Base-by-base conservation (phyloP, 2,329 filamentous ascomycete genomes). In the Hymenoscyphus repandus region DNA sequence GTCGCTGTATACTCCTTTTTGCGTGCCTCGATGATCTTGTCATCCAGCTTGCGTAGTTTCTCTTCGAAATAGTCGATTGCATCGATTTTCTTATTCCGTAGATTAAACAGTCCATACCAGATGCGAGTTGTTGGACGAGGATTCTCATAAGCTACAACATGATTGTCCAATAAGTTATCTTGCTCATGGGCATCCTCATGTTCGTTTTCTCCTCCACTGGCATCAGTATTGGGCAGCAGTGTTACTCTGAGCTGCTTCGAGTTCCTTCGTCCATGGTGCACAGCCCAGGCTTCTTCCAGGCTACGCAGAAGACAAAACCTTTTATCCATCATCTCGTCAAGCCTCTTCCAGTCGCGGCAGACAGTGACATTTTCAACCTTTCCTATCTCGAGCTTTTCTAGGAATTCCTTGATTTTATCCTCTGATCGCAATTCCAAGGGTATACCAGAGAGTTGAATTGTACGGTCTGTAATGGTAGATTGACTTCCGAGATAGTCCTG, bases 41-140 rank as follows among this genome's bases (percentile, higher is more conserved):
- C 86, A 58, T 99, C 92, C 2, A 95, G 69, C 13, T 78, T 77
- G 22, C 86, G 83, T 33, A 99, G 77, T 65, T 87, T 86, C 67
- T 96, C 89, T 62, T 95, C 87, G 63, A 91, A 96, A 66, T 96
- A 93, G 66, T 97, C 88, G 60, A 99, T 93, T 1, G 91, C 91
- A 67, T 99, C 93, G 1, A 93, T 82, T 49, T 79, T 84, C 56
- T 79, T 84, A 62, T 77, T 87, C 47, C 82, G 81, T 37, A 96
- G 64, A 15, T 82, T 82, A 40, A 95, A 75, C 13, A 83, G 80
- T 1, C 93, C 92, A 61, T 89, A 89, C 73, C 90, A 86, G 18
- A 97, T 74, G 13, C 82, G 85, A 15, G 84, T 77, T 58, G 78
- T 85, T 0, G 93, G 92, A 2, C 81, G 74, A 18, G 72, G 67